Percentiles rank a stretch among this genome's conserved stretches.
These are phyloP conservation scores for Debaryomyces subglobosus DNA, from an alignment of 1,139 yeast species.

Conservation along the genomic window DNA sequence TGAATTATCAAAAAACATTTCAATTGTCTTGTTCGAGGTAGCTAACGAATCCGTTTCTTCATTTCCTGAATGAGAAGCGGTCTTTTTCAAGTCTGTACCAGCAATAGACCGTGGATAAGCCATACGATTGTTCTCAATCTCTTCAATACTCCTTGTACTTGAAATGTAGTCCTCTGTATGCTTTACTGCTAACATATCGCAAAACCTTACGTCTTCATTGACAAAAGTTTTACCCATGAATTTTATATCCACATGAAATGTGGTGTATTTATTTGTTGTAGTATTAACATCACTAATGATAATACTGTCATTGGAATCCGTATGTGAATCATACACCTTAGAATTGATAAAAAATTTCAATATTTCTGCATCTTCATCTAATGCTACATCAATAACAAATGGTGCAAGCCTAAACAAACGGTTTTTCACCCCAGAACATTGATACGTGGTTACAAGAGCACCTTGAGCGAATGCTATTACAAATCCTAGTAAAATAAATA, in stretches of 20 bases:
- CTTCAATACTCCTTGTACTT: constrained; percentile 25
- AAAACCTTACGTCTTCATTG: constrained; percentile 45
- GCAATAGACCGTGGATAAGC: background rate
- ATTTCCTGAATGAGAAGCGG: background rate
- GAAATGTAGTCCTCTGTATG: constrained; percentile 28
- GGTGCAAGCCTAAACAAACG: constrained; percentile 24
- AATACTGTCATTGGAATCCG: constrained; percentile 18
- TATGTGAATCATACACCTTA: constrained; percentile 25
- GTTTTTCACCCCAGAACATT: constrained; percentile 15
- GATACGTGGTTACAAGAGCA: constrained; percentile 25
- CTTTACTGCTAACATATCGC: constrained; percentile 49
- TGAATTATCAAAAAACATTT: constrained; percentile 27
- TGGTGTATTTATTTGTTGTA: constrained; percentile 50
- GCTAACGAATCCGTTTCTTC: background rate
- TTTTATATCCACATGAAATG: constrained; percentile 48
- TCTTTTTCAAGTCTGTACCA: background rate
- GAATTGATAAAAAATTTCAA: constrained; percentile 45
- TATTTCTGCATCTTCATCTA: constrained; percentile 35
- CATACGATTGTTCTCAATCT: background rate
- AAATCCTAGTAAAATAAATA: background rate
- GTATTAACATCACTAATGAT: constrained; percentile 45
- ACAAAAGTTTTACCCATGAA: constrained; percentile 48
- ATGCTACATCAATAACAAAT: constrained; percentile 45
- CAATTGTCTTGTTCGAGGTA: constrained; percentile 24
- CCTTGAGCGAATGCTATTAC: constrained; percentile 12